Evolutionary conservation across 139 green algal genomes (phyloP).

Genomic region (Micractinium sp.): DNA sequence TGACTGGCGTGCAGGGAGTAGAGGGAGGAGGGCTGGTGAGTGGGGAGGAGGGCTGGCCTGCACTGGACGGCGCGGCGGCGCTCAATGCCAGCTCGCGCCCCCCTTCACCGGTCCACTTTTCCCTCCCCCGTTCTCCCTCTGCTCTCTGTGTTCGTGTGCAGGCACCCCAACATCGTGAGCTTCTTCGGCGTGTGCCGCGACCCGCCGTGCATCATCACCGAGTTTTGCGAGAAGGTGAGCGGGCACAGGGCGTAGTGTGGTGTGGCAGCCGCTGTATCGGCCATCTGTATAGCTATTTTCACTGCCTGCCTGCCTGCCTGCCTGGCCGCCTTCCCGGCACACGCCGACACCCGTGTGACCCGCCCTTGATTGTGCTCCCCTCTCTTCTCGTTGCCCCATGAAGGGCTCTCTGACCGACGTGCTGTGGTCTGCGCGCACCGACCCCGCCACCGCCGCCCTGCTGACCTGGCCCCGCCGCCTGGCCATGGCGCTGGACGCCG

Average conservation of each 20-base stretch:
- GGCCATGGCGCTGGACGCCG: not conserved
- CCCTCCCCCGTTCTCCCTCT: too few species aligned
- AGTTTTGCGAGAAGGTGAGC: not conserved
- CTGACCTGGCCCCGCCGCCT: constrained; percentile 1
- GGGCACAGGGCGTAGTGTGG: not conserved
- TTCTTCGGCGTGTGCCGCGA: not conserved
- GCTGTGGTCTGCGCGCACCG: not conserved
- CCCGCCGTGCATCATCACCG: not conserved
- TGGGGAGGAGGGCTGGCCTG: not conserved
- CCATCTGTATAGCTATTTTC: not conserved
- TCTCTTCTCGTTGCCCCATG: not conserved
- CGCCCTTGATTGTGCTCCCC: not conserved
- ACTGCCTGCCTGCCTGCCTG: not conserved
- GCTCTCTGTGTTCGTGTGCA: not conserved
- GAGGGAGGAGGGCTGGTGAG: too few species aligned
- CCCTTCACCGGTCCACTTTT: not conserved
- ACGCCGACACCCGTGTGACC: too few species aligned
- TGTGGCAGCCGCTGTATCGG: not conserved
- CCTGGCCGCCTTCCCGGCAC: too few species aligned
- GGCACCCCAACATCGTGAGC: not conserved
- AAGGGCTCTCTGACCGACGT: not conserved
- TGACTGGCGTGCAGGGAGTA: not conserved
- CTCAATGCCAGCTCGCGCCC: not conserved
- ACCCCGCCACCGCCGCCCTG: not conserved
- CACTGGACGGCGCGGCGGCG: too few species aligned